Base-by-base conservation (phyloP, 2,329 filamentous ascomycete genomes). In the Cladosporium sp. region DNA sequence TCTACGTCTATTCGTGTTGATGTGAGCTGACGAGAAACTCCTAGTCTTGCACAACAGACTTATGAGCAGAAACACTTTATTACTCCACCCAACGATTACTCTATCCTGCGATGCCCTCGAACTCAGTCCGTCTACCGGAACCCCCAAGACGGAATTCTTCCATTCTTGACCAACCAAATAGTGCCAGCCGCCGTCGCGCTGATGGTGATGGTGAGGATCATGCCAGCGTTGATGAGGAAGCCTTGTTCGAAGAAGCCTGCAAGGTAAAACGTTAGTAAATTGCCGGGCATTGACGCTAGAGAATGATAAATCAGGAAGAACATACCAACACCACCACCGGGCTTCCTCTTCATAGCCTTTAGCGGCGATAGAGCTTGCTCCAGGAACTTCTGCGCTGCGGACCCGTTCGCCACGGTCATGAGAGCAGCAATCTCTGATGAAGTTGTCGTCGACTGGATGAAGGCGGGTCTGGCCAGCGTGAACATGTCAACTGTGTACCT, bases 401-500 rank as follows among this genome's bases (percentile, higher is more conserved):
- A 48, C 13, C 63, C 65, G 51, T 65, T 65, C 14, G 59, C 46
- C 10, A 66, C 67, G 4, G 64, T 51, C 34, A 70, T 56, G 8
- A 63, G 66, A 14, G 39, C 56, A 1, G 63, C 62, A 3, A 71
- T 30, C 3, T 54, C 25, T 14, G 48, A 43, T 1, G 68, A 65
- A 3, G 63, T 26, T 2, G 64, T 11, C 0, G 70, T 67, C 1
- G 67, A 46, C 16, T 64, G 68, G 28, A 74, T 70, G 61, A 70
- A 80, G 46, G 83, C 80, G 14, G 84, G 82, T 5, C 80, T 77
- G 0, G 79, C 72, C 1, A 76, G 64, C 1, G 81, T 80, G 71
- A 86, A 84, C 66, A 82, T 79, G 0, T 75, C 71, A 3, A 70
- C 70, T 10, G 73, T 75, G 69, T 85, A 86, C 25, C 82, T 78